A percentile compares a stretch with the other conserved stretches of the same genome.
These are phyloP conservation scores for Aspergillus coremiiformis DNA, from an alignment of 495 filamentous ascomycete genomes.

Conservation along the genomic window DNA sequence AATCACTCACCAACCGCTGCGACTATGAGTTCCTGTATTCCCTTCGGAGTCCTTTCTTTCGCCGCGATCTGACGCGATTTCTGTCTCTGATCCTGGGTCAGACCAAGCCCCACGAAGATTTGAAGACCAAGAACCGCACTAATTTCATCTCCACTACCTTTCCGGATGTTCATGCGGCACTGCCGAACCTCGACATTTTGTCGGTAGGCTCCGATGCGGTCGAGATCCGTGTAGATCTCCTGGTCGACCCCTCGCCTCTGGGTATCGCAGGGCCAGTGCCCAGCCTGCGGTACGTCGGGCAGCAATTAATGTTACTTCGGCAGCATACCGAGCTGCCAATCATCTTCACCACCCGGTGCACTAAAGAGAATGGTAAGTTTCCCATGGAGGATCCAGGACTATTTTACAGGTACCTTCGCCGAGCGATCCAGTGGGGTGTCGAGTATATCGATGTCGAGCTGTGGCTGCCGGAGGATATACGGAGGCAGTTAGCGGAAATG, in stretches of 20 bases:
- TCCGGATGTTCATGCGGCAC: conserved; percentile 72
- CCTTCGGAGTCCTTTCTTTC: conserved; percentile 54
- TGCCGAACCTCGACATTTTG: conserved; percentile 76
- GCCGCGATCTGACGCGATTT: conserved; percentile 70
- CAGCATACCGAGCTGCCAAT: conserved; percentile 80
- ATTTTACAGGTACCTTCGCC: conserved; percentile 68
- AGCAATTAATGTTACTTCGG: conserved; percentile 73
- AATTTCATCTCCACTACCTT: conserved; percentile 84
- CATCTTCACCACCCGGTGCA: conserved; percentile 78
- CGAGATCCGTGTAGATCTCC: conserved; percentile 72
- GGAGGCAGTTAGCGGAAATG: conserved; percentile 54
- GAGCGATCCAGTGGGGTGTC: conserved; percentile 77
- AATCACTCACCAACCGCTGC: conserved; percentile 53
- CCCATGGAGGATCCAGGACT: conserved; percentile 70
- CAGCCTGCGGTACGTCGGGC: conserved; percentile 73
- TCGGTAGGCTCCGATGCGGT: conserved; percentile 80
- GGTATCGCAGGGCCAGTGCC: conserved; percentile 53
- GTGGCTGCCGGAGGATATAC: conserved; percentile 72
- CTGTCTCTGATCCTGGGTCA: conserved; percentile 71
- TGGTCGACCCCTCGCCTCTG: conserved; percentile 61
- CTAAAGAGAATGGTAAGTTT: conserved; percentile 70
- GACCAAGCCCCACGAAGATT: conserved; percentile 61
- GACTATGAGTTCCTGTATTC: conserved; percentile 83
- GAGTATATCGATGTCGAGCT: conserved; percentile 84
- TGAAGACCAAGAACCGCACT: conserved; percentile 67